Evolutionary conservation across 768 basidiomycete genomes (phyloP).

Genomic region (Mrakia gelida): DNA sequence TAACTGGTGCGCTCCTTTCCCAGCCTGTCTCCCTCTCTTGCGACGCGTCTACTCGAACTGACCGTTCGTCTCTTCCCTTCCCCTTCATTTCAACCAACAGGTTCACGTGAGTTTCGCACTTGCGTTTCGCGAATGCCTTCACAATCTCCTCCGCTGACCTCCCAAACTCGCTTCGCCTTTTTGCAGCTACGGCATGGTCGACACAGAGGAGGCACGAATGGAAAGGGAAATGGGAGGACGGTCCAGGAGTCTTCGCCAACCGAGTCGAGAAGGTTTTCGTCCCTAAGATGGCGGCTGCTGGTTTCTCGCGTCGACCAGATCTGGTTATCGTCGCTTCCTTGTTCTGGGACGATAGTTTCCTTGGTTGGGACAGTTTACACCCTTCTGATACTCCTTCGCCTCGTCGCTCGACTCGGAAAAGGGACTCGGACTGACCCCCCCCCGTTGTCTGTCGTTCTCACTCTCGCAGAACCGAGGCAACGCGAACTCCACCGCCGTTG

Average conservation of each 20-base stretch:
- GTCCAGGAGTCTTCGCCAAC: background rate
- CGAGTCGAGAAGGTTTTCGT: background rate
- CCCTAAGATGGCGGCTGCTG: background rate
- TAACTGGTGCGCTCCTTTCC: background rate
- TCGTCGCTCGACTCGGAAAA: background rate
- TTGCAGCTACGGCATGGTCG: background rate
- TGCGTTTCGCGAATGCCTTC: background rate
- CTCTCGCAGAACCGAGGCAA: background rate
- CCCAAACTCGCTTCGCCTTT: background rate
- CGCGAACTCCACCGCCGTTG: background rate
- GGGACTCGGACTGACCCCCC: background rate
- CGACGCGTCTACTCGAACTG: no score
- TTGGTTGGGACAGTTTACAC: background rate
- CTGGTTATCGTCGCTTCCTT: background rate
- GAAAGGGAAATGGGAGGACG: background rate
- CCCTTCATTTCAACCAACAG: no score
- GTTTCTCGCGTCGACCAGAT: background rate
- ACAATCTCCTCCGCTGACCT: background rate
- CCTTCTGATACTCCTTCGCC: no score
- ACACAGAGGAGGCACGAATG: background rate
- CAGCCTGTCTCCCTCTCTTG: no score
- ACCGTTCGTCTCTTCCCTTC: no score
- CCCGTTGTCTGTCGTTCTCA: no score
- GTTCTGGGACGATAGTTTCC: background rate
- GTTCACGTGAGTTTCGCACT: no score